Conservation (phyloP, 768 basidiomycete species). For the Gyrodon lividus region DNA sequence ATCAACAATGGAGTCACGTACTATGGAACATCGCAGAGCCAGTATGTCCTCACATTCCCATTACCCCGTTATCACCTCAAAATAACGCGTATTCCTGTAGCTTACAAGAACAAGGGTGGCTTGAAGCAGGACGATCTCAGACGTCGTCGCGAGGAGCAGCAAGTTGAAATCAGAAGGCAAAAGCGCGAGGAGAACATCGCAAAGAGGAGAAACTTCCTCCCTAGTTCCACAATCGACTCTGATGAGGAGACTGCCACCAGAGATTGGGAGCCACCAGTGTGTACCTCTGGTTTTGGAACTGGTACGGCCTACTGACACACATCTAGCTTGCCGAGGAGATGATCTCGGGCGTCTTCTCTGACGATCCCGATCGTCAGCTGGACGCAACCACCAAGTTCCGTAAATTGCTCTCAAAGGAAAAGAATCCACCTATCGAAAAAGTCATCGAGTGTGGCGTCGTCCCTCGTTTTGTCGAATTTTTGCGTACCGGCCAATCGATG, state of each 20-base stretch:
- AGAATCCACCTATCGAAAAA: constrained; percentile 98
- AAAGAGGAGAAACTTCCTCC: constrained; percentile 92
- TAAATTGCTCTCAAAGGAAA: constrained; percentile 98
- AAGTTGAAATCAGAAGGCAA: constrained; percentile 97
- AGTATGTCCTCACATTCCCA: constrained; percentile 42
- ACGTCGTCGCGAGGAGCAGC: constrained; percentile 95
- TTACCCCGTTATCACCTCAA: constrained; percentile 19
- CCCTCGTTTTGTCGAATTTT: constrained; percentile 94
- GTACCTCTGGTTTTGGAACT: constrained; percentile 12
- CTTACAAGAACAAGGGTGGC: constrained; percentile 88
- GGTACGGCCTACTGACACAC: constrained; percentile 8
- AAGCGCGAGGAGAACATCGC: constrained; percentile 99
- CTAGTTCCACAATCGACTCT: constrained; percentile 72
- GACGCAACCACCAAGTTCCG: constrained; percentile 99
- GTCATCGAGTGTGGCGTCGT: constrained; percentile 98
- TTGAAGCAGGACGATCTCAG: constrained; percentile 92
- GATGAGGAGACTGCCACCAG: constrained; percentile 82
- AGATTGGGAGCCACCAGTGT: constrained; percentile 76
- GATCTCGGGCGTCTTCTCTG: constrained; percentile 90
- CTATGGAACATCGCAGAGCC: constrained; percentile 72
- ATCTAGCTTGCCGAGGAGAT: constrained; percentile 82
- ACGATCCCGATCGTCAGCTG: constrained; percentile 87
- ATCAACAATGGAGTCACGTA: constrained; percentile 57
- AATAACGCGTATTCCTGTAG: constrained; percentile 49
- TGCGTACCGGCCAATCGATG: constrained; percentile 77